Evolutionary conservation across 2,329 filamentous ascomycete genomes (phyloP).

Genomic region (Ophiostoma ulmi): DNA sequence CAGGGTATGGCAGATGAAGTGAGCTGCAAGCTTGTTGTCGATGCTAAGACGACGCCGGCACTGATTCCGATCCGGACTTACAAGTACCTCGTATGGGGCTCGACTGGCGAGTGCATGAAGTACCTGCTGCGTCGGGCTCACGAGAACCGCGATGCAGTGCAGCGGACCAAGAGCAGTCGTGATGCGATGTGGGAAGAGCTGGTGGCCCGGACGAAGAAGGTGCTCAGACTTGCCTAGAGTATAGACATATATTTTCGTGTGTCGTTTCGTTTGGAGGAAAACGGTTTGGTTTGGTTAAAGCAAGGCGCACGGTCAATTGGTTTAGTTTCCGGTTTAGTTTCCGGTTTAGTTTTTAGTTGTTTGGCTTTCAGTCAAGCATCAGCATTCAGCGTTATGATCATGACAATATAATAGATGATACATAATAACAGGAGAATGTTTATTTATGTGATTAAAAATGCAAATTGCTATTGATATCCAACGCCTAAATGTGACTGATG

Average conservation of each 20-base stretch:
- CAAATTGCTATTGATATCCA: conserved; percentile 4
- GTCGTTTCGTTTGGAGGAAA: not conserved
- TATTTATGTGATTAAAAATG: not conserved
- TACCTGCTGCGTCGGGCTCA: conserved; percentile 68
- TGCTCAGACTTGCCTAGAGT: not conserved
- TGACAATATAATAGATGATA: not conserved
- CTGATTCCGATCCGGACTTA: conserved; percentile 41
- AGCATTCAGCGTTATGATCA: conserved; percentile 7
- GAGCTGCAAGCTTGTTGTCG: conserved; percentile 55
- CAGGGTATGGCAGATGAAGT: conserved; percentile 97
- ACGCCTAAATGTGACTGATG: not conserved
- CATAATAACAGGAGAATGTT: not conserved
- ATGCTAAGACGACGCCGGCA: conserved; percentile 14
- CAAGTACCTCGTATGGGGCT: conserved; percentile 67
- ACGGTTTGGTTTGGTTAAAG: not conserved
- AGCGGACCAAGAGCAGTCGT: conserved; percentile 56
- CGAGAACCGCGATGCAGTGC: conserved; percentile 68
- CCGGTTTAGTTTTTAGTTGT: not conserved
- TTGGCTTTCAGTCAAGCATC: not conserved
- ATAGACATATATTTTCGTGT: too few relatives aligned
- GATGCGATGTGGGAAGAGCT: conserved; percentile 60
- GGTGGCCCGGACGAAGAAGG: conserved; percentile 46
- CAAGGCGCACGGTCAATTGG: not conserved
- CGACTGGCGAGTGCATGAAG: conserved; percentile 76
- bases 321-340: not conserved